phyloP scores from a whole-genome alignment of 441 rosid species.

The Erysimum cheiri region DNA sequence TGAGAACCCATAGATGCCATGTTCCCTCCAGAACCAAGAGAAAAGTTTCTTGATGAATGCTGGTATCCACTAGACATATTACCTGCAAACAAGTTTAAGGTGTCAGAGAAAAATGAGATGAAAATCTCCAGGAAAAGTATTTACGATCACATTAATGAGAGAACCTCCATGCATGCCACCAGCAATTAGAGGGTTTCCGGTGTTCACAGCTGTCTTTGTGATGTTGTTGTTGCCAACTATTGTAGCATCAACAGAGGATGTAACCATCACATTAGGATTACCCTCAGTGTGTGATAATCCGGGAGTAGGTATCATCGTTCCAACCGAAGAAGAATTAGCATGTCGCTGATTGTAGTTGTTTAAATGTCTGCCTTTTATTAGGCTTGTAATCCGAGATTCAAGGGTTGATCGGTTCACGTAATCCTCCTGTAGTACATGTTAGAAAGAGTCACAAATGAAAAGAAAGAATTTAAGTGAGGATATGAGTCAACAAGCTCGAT shows the following conservation, averaged over 20 bases:
- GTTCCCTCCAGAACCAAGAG: slow-evolving; percentile 78
- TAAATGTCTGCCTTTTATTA: slow-evolving; percentile 54
- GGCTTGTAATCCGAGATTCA: slow-evolving; percentile 63
- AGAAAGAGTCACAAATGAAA: slow-evolving; percentile 33
- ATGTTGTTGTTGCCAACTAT: slow-evolving; percentile 59
- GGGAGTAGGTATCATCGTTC: slow-evolving; percentile 96
- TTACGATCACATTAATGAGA: slow-evolving; percentile 57
- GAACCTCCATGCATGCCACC: slow-evolving; percentile 63
- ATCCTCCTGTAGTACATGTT: slow-evolving; percentile 71
- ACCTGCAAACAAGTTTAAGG: slow-evolving; percentile 54
- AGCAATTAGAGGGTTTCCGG: slow-evolving; percentile 57
- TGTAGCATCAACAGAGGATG: slow-evolving; percentile 69
- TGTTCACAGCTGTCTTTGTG: slow-evolving; percentile 55
- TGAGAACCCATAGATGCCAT: slow-evolving; percentile 68
- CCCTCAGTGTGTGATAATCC: slow-evolving; percentile 70
- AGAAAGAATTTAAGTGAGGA: slow-evolving; percentile 2
- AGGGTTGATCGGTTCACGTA: slow-evolving; percentile 70
- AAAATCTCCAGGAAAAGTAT: slow-evolving; percentile 19
- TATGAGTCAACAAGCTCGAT: slow-evolving; percentile 22
- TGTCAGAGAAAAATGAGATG: slow-evolving; percentile 35
- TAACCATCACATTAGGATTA: slow-evolving; percentile 58
- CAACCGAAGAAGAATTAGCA: slow-evolving; percentile 56
- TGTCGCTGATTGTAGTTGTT: slow-evolving; percentile 58
- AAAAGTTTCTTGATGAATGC: slow-evolving; percentile 66
- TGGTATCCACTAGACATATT: slow-evolving; percentile 70